Conservation (phyloP, 1,139 yeast genomes). For the Arxiozyma slooffiae region DNA sequence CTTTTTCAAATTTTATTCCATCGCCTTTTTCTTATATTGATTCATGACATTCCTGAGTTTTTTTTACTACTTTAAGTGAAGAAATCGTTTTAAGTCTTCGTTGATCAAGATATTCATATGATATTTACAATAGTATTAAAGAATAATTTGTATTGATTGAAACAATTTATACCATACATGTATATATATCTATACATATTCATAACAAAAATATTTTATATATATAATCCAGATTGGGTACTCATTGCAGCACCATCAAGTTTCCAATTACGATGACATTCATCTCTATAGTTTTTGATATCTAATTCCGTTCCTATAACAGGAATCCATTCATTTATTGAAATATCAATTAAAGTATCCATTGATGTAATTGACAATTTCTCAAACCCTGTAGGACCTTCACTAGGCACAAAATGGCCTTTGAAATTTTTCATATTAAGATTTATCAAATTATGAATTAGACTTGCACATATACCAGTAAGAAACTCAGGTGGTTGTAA, state of each 20-base stretch:
- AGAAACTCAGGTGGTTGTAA: constrained; percentile 29
- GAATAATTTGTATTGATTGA: not conserved
- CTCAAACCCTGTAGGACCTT: constrained; percentile 31
- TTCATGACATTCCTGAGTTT: too few relatives aligned
- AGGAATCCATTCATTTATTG: constrained; percentile 9
- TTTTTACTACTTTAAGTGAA: too few relatives aligned
- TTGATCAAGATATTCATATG: not conserved
- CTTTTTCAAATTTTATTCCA: too few relatives aligned
- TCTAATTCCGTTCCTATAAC: constrained; percentile 5
- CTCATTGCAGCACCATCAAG: constrained; percentile 24
- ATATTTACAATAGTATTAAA: not conserved
- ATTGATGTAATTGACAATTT: constrained; percentile 22
- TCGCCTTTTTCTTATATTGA: too few relatives aligned
- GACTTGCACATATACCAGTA: constrained; percentile 26
- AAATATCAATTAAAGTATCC: constrained; percentile 21
- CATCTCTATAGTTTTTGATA: constrained; percentile 15
- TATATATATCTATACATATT: not conserved
- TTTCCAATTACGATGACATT: constrained; percentile 26
- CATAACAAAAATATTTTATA: constrained; percentile 10
- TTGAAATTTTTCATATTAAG: constrained; percentile 8
- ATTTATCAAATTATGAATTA: constrained; percentile 15
- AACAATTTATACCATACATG: not conserved
- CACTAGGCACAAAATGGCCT: constrained; percentile 27
- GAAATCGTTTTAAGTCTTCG: not conserved
- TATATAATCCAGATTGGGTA: constrained; percentile 27